Evolutionary conservation across 2,329 filamentous ascomycete species (phyloP).

Genomic region (Hymenoscyphus repandus): DNA sequence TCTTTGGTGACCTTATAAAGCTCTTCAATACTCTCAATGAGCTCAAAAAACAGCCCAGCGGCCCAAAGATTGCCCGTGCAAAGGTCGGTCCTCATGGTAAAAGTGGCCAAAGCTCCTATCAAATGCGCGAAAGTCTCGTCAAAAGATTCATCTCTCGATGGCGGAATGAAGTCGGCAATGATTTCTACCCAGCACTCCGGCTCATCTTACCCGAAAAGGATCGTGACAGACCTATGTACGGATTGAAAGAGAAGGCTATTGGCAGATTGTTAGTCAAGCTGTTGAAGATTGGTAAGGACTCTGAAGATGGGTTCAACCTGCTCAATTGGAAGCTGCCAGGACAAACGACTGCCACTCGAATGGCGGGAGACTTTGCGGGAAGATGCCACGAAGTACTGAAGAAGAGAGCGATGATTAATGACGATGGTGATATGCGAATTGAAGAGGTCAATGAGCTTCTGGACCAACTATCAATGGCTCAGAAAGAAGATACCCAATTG

Average conservation of each 20-base stretch:
- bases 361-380: slow-evolving; percentile 88
- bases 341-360: slow-evolving; percentile 52
- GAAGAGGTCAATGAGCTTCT: slow-evolving; percentile 84
- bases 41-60: slow-evolving; percentile 57
- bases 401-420: slow-evolving; percentile 72
- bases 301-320: slow-evolving; percentile 79
- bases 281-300: slow-evolving; percentile 86
- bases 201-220: slow-evolving; percentile 92
- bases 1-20: slow-evolving; percentile 74
- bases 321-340: slow-evolving; percentile 91
- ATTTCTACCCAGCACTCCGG: slow-evolving; percentile 89
- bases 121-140: slow-evolving; percentile 75
- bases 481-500: slow-evolving; percentile 78
- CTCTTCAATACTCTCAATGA: slow-evolving; percentile 79
- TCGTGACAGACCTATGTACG: slow-evolving; percentile 85
- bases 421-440: slow-evolving; percentile 74
- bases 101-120: slow-evolving; percentile 61
- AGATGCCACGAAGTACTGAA: slow-evolving; percentile 82
- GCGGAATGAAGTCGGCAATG: slow-evolving; percentile 81
- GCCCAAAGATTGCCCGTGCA: slow-evolving; percentile 45
- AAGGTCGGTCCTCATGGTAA: slow-evolving; percentile 57
- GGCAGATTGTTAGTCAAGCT: slow-evolving; percentile 87
- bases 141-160: slow-evolving; percentile 81
- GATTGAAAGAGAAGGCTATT: slow-evolving; percentile 87
- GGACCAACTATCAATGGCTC: slow-evolving; percentile 69